Conservation (phyloP, 164 flowering plant genomes). For the Liquidambar formosana region DNA sequence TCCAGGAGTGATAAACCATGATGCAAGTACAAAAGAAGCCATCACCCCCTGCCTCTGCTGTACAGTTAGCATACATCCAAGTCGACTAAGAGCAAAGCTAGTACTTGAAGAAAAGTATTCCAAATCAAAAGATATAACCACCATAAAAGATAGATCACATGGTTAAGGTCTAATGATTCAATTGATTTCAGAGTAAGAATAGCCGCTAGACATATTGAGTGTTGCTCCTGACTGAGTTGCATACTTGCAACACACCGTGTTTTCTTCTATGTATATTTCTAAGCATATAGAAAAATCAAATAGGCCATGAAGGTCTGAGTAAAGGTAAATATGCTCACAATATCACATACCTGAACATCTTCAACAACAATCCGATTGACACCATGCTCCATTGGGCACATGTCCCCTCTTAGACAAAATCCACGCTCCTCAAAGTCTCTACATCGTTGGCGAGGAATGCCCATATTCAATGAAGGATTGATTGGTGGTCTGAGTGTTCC, state of each 20-base stretch:
- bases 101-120: too few relatives aligned
- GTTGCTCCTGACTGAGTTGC: too few relatives aligned
- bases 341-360: conserved; percentile 84
- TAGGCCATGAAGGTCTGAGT: neutral
- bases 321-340: neutral
- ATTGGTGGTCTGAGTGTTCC: conserved; percentile 60
- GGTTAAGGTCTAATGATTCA: too few relatives aligned
- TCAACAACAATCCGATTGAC: conserved; percentile 89
- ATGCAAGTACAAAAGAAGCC: neutral
- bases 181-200: too few relatives aligned
- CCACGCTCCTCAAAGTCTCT: conserved; percentile 99
- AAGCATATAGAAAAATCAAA: too few relatives aligned
- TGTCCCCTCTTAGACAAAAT: conserved; percentile 94
- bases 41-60: neutral
- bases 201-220: too few relatives aligned
- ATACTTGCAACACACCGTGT: too few relatives aligned
- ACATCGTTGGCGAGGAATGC: conserved; percentile 75
- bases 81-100: neutral
- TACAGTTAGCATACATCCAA: neutral
- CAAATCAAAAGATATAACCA: too few relatives aligned
- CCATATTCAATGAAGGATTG: conserved; percentile 52
- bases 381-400: conserved; percentile 99
- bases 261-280: too few relatives aligned
- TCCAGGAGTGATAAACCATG: neutral
- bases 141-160: too few relatives aligned